These are phyloP conservation scores for Mollisia scopiformis DNA, from an alignment of 2,329 filamentous ascomycete species.

Conservation along the genomic window DNA sequence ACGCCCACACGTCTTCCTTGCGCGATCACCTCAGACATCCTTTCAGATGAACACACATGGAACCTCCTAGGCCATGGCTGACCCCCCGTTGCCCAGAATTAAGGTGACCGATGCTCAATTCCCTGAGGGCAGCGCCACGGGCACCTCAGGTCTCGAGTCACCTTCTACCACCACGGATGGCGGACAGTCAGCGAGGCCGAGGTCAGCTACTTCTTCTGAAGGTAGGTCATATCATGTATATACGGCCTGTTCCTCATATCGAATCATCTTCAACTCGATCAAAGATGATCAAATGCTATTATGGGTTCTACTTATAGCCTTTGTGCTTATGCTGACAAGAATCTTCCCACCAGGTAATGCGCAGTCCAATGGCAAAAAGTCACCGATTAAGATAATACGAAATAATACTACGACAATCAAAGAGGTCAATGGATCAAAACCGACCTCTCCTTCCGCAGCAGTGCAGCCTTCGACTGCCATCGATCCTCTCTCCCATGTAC, in stretches of 20 bases:
- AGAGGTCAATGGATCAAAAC: slow-evolving; percentile 28
- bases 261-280: not conserved
- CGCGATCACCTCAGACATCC: slow-evolving; percentile 5
- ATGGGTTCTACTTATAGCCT: slow-evolving; percentile 10
- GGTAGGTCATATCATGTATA: slow-evolving; percentile 26
- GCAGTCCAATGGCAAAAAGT: slow-evolving; percentile 31
- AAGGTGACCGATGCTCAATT: slow-evolving; percentile 33
- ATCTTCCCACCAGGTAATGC: slow-evolving; percentile 26
- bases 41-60: slow-evolving; percentile 31
- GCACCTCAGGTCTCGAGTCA: slow-evolving; percentile 27
- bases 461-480: slow-evolving; percentile 47
- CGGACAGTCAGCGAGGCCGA: slow-evolving; percentile 30
- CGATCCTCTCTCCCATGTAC: slow-evolving; percentile 70
- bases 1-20: slow-evolving; percentile 16
- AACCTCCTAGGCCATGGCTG: slow-evolving; percentile 32
- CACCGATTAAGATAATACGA: slow-evolving; percentile 30
- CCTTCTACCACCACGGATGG: slow-evolving; percentile 33
- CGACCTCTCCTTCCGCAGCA: slow-evolving; percentile 18
- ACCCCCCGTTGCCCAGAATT: slow-evolving; percentile 33
- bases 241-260: not conserved
- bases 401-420: slow-evolving; percentile 28
- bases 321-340: slow-evolving; percentile 30
- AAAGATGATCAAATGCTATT: slow-evolving; percentile 26
- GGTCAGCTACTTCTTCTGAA: slow-evolving; percentile 35
- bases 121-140: slow-evolving; percentile 24